Conservation (phyloP, 129 eudicot species). For the Helianthus annuus region HanXRQr2.0-SUNRISE NC_035449.2:153695461-153695960, state of each 20-base stretch:
- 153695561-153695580: conserved; percentile 73
- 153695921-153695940: neutral
- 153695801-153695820: conserved; percentile 51
- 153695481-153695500: neutral
- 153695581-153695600: conserved; percentile 96
- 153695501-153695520: neutral
- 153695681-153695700: neutral
- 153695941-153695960: too few species aligned
- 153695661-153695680: neutral
- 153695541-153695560: neutral
- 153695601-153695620: conserved; percentile 97
- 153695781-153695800: conserved; percentile 98
- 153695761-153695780: conserved; percentile 94
- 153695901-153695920: conserved; percentile 2
- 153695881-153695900: neutral
- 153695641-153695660: neutral
- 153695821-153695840: conserved; percentile 11
- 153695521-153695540: neutral
- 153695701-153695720: conserved; percentile 55
- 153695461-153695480: conserved; percentile 64
- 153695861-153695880: neutral
- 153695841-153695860: neutral
- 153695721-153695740: conserved; percentile 90
- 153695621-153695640: conserved; percentile 74
- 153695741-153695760: conserved; percentile 99